A percentile compares a stretch with the other conserved stretches of the same genome.
Conservation (phyloP, 2,329 filamentous ascomycete species). For the Pseudogymnoascus sp. region DNA sequence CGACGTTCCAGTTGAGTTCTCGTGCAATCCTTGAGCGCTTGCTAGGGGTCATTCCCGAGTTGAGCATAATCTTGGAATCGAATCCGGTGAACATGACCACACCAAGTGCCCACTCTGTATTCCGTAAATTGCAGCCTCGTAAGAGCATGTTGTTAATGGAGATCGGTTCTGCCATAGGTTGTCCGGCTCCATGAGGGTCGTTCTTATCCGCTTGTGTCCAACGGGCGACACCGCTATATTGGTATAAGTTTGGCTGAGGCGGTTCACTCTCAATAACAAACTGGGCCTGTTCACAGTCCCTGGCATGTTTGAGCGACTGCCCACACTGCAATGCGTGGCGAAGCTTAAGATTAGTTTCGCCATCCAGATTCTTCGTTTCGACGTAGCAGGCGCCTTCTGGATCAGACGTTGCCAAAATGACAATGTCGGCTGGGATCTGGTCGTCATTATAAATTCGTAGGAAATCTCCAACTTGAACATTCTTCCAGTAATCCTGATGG, state of each 20-base stretch:
- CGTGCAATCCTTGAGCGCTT: conserved; percentile 87
- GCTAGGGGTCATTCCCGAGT: conserved; percentile 87
- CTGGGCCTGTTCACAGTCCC: conserved; percentile 82
- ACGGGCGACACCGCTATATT: conserved; percentile 82
- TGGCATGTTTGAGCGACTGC: conserved; percentile 73
- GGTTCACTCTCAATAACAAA: conserved; percentile 86
- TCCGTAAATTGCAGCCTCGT: conserved; percentile 85
- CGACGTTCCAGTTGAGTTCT: conserved; percentile 93
- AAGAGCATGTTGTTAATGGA: conserved; percentile 92
- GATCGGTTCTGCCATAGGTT: conserved; percentile 84
- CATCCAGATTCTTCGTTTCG: conserved; percentile 96
- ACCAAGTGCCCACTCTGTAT: conserved; percentile 92
- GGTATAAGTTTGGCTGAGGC: conserved; percentile 88
- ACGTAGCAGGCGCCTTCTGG: conserved; percentile 92
- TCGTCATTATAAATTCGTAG: conserved; percentile 95
- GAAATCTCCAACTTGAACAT: conserved; percentile 88
- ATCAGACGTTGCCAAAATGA: conserved; percentile 88
- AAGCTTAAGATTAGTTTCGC: conserved; percentile 95
- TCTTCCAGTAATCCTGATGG: conserved; percentile 93
- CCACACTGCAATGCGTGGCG: conserved; percentile 84
- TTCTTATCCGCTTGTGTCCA: conserved; percentile 70
- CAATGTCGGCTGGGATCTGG: conserved; percentile 85
- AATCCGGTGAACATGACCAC: conserved; percentile 90
- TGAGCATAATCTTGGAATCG: conserved; percentile 99
- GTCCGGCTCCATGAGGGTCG: conserved; percentile 52